These are phyloP conservation scores for Catunica adiposa DNA, from an alignment of 2,329 filamentous ascomycete species.

Conservation along the genomic window DNA sequence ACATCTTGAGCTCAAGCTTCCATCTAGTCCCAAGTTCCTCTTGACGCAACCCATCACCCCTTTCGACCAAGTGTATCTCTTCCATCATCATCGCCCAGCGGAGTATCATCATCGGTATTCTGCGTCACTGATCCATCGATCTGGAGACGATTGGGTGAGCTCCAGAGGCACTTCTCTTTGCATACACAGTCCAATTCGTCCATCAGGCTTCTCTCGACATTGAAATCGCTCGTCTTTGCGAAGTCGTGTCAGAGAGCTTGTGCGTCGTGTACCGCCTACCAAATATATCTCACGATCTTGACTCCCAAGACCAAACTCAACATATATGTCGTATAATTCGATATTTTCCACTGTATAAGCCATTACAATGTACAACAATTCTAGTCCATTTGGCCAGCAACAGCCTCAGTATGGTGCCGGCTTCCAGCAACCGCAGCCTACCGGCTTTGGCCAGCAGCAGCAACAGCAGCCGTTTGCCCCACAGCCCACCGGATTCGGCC, in stretches of 20 bases:
- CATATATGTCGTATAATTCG: not conserved
- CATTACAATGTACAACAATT: slow-evolving; percentile 67
- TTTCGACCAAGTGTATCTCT: slow-evolving; percentile 3
- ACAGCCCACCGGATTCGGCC: slow-evolving; percentile 43
- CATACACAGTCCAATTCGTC: not conserved
- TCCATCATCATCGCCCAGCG: not conserved
- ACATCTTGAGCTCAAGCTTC: not conserved
- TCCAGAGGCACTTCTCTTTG: not conserved
- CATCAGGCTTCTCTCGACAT: not conserved
- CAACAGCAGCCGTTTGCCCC: slow-evolving; percentile 36
- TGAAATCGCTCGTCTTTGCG: not conserved
- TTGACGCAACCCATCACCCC: not conserved
- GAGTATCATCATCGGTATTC: not conserved
- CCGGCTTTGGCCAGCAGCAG: slow-evolving; percentile 18
- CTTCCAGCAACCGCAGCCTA: slow-evolving; percentile 18
- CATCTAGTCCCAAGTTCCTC: not conserved
- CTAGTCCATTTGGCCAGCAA: slow-evolving; percentile 55
- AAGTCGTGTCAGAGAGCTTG: not conserved
- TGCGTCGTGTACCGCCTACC: too few relatives aligned
- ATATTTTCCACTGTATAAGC: slow-evolving; percentile 1
- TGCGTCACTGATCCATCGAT: not conserved
- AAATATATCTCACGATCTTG: not conserved
- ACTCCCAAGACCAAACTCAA: not conserved
- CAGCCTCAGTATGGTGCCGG: slow-evolving; percentile 41
- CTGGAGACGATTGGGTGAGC: not conserved